These are phyloP conservation scores for Ophiocordyceps polyrhachis-furcata DNA, from an alignment of 2,329 filamentous ascomycete species.

Conservation along the genomic window DNA sequence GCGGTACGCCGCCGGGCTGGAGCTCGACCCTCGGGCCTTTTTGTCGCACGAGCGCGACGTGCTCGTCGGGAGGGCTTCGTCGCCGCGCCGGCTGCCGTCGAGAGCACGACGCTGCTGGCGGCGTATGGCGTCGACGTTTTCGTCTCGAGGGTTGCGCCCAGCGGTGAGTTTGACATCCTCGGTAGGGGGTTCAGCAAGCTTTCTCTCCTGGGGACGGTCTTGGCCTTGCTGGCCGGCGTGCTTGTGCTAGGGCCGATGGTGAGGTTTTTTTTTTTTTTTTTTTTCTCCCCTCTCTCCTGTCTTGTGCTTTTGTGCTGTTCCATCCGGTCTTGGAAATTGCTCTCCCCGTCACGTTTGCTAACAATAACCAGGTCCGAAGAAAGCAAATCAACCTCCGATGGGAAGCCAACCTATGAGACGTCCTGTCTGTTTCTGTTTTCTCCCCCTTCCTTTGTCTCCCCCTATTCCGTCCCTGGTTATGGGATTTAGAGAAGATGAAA, in stretches of 20 bases:
- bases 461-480: too few species aligned
- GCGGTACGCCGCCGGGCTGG: slow-evolving; percentile 56
- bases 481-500: too few species aligned
- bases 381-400: slow-evolving; percentile 52
- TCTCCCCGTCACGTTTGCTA: background rate
- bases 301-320: background rate
- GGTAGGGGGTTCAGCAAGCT: slow-evolving; percentile 89
- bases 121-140: slow-evolving; percentile 82
- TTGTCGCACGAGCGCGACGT: slow-evolving; percentile 72
- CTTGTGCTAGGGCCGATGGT: slow-evolving; percentile 71
- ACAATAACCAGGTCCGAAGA: slow-evolving; percentile 27
- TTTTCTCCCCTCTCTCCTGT: background rate
- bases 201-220: slow-evolving; percentile 66
- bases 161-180: slow-evolving; percentile 76
- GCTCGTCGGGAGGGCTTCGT: slow-evolving; percentile 55
- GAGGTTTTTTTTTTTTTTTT: slow-evolving; percentile 28
- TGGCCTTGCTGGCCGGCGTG: slow-evolving; percentile 61
- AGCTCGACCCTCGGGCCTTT: slow-evolving; percentile 66
- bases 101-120: slow-evolving; percentile 82
- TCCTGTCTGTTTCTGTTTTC: background rate
- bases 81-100: slow-evolving; percentile 59
- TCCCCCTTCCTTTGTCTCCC: too few species aligned
- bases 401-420: slow-evolving; percentile 20
- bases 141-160: slow-evolving; percentile 70
- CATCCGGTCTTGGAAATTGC: background rate